Percentiles rank a stretch among this genome's conserved stretches.
phyloP scores from a whole-genome alignment of 2,329 filamentous ascomycete species.

The Aureobasidium pullulans region DNA sequence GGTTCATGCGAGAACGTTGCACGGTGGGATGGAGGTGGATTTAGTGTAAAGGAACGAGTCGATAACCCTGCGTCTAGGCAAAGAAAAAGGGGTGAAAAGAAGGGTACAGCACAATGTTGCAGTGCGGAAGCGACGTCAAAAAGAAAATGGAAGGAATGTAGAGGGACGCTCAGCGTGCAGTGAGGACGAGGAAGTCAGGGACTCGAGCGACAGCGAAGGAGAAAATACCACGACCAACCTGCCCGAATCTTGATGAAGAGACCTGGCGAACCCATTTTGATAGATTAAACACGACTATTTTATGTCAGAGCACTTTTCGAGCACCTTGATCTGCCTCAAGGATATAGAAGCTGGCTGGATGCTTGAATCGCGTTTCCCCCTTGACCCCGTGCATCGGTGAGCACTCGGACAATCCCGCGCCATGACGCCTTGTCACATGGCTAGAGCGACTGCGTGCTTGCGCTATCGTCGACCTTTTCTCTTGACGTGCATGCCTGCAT shows the following conservation, averaged over 20 bases:
- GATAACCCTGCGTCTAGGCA: slow-evolving; percentile 1
- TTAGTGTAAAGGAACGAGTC: neutral
- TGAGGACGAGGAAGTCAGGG: neutral
- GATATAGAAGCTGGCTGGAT: neutral
- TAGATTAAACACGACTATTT: slow-evolving; percentile 1
- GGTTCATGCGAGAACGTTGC: slow-evolving; percentile 7
- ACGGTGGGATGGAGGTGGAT: neutral
- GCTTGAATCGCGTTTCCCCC: neutral
- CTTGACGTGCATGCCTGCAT: neutral
- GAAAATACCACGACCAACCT: neutral
- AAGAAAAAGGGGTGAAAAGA: neutral
- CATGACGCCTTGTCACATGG: neutral
- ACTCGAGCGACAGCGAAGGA: neutral
- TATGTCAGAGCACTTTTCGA: neutral
- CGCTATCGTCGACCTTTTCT: neutral
- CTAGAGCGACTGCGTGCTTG: neutral
- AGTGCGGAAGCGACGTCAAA: neutral
- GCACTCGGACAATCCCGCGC: neutral
- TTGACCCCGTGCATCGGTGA: slow-evolving; percentile 3
- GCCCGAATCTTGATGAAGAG: no score
- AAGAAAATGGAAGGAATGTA: slow-evolving; percentile 2
- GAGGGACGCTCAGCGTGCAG: neutral
- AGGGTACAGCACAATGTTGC: neutral
- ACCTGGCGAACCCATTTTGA: neutral
- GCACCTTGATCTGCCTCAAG: slow-evolving; percentile 3